Evolutionary conservation across 345 rosid genomes (phyloP), one percentile per base, ranked within the genome.

Genomic region (Conringia planisiliqua): DNA sequence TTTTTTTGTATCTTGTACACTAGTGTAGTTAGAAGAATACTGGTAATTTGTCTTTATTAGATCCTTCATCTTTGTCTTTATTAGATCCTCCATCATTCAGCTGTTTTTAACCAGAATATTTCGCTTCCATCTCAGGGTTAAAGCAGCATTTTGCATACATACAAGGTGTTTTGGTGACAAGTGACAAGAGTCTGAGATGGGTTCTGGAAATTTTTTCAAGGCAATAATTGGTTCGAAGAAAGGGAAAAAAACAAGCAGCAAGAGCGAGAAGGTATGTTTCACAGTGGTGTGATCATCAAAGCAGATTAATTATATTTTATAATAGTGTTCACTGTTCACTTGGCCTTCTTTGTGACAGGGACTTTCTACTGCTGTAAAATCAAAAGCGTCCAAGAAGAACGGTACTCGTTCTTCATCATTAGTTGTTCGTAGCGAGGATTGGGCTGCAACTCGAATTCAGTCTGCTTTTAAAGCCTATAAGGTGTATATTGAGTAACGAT

Each of bases 181-280:
- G 20, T 70, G 61, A 66, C 11, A 59, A 43, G 40, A 62, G 12
- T 59, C 70, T 68, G 73, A 44, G 77, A 95, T 92, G 99, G 97
- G 88, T 56, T 91, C 97, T 77, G 90, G 90, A 18, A 84, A 85
- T 77, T 86, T 96, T 88, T 80, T 95, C 38, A 92, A 89, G 84
- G 83, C 92, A 9, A 80, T 95, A 62, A 84, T 90, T 66, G 84
- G 81, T 74, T 66, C 55, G n/a, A 95, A 89, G 87, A 89, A 73
- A 70, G 88, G 72, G 60, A 91, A 87, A 81, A 75, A 80, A 27
- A 71, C 63, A 7, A 73, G 77, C 73, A 56, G 79, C 50, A 86
- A 87, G 75, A 85, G 62, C 43, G 79, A 52, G 13, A 89, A 79
- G 82, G 82, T 79, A 43, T 60, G 20, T 67, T 50, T 59, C 39